Evolutionary conservation across 129 eudicot genomes (phyloP), one percentile per base, ranked within the genome.

Genomic region (Saussurea involucrata): DNA sequence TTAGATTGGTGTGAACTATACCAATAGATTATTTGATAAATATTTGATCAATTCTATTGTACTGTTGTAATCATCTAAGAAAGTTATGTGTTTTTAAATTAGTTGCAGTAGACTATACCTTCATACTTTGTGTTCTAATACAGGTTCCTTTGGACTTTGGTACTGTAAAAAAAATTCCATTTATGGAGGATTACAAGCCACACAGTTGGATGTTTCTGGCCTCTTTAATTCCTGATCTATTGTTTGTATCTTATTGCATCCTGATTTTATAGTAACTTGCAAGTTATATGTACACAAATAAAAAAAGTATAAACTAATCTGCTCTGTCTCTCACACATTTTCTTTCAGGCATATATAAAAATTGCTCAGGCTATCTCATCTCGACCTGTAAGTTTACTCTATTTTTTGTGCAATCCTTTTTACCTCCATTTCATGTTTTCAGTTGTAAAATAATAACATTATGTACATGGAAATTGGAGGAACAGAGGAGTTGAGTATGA

Each of bases 301-400:
- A 29, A 60, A 69, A 46, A 17, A 17, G 49, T 64, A 49, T 63
- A 61, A 21, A 24, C 83, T 80, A 20, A 80, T 65, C 31, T 73
- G 55, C 65, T 55, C 66, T 63, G n/a, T 8, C 36, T 78, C 27
- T 74, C 46, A 63, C n/a, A 57, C 13, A 1, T 33, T 24, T 24
- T 58, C 83, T 75, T 81, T 77, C 89, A 95, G 99, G 99, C 99
- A 12, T 95, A 95, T 85, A 79, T 95, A 42, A 95, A 95, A 87
- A 95, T 95, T 81, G 99, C 99, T 49, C 97, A 95, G 86, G 99
- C 99, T 69, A 83, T 95, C 71, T 95, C 99, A 67, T 88, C 99
- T 84, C 87, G 99, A 83, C 83, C 99, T 27, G 99, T 95, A 92
- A 92, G 99, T 88, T 72, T 29, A 74, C 49, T 73, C 72, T 40